These are phyloP conservation scores for Hypomontagnella monticulosa DNA, from an alignment of 495 filamentous ascomycete species.

Conservation along the genomic window DNA sequence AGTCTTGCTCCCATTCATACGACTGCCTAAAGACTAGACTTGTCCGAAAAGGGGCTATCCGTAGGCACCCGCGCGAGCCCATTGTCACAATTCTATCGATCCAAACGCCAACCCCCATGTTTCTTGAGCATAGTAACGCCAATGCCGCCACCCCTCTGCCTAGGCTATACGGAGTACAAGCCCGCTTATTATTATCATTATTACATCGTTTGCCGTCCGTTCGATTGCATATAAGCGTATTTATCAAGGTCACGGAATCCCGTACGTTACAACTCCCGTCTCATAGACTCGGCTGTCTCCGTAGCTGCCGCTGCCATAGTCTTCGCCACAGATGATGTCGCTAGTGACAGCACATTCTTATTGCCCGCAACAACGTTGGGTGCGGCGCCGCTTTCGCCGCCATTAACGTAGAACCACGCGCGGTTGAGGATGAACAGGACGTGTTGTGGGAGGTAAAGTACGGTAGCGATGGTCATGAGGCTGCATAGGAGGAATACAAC, in stretches of 20 bases:
- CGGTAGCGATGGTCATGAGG: constrained; percentile 84
- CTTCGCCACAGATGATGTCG: constrained; percentile 42
- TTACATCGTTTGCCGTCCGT: constrained; percentile 24
- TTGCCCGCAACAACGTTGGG: constrained; percentile 46
- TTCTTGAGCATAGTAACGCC: constrained; percentile 30
- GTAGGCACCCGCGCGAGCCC: constrained; percentile 14
- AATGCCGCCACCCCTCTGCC: constrained; percentile 9
- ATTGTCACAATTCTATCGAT: constrained; percentile 28
- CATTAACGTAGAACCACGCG: constrained; percentile 93
- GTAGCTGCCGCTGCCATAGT: constrained; percentile 44
- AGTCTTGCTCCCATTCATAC: constrained; percentile 8
- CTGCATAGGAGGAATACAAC: constrained; percentile 86
- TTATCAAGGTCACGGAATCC: not conserved
- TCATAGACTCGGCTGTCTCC: constrained; percentile 45
- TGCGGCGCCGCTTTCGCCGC: constrained; percentile 67
- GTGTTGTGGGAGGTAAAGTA: constrained; percentile 93
- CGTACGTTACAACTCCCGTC: constrained; percentile 49
- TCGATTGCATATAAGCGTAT: not conserved
- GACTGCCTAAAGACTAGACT: constrained; percentile 11
- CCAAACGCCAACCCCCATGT: constrained; percentile 30
- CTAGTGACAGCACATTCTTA: constrained; percentile 46
- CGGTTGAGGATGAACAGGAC: constrained; percentile 78
- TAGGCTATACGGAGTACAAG: constrained; percentile 16
- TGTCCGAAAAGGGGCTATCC: not conserved
- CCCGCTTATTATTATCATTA: constrained; percentile 31